Percentiles rank a stretch among this genome's conserved stretches.
phyloP scores from a whole-genome alignment of 805 yeast species.

The Jamesozyma jinghongensis region DNA sequence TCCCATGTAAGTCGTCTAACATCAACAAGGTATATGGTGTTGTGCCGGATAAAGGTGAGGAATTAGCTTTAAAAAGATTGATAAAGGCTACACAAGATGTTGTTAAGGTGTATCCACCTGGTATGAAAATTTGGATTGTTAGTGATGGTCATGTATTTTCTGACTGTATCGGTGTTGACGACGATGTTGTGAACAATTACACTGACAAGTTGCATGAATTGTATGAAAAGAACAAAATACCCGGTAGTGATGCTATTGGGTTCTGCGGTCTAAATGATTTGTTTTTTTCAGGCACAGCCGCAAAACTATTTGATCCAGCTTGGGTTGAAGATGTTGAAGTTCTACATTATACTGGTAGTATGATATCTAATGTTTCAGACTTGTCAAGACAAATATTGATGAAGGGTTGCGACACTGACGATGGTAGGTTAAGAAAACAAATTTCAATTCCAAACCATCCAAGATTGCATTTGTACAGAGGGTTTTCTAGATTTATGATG shows the following conservation, averaged over 20 bases:
- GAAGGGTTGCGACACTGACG: constrained; percentile 43
- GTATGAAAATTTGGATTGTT: constrained; percentile 46
- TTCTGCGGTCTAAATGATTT: constrained; percentile 36
- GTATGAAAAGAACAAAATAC: constrained; percentile 32
- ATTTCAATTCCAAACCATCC: constrained; percentile 48
- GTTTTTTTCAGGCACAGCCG: constrained; percentile 28
- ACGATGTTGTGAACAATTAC: constrained; percentile 41
- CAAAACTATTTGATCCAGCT: constrained; percentile 19
- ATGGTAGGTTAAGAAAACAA: constrained; percentile 58
- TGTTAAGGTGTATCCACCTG: constrained; percentile 42
- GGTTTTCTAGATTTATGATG: constrained; percentile 50
- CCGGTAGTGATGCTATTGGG: constrained; percentile 29
- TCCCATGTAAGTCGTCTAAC: constrained; percentile 58
- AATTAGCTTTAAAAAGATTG: constrained; percentile 34
- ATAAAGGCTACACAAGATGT: constrained; percentile 28
- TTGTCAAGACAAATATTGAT: constrained; percentile 34
- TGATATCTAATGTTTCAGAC: constrained; percentile 33
- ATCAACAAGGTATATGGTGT: constrained; percentile 40
- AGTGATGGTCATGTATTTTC: constrained; percentile 61
- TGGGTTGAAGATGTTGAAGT: constrained; percentile 27
- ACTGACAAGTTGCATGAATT: constrained; percentile 38
- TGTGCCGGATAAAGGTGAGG: constrained; percentile 49
- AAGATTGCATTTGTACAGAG: constrained; percentile 44
- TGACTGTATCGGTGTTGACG: constrained; percentile 56
- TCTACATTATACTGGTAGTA: constrained; percentile 33